Percentiles rank a stretch among this genome's conserved stretches.
phyloP scores from a whole-genome alignment of 306 rosid genomes.

The Castanospermum australe region DNA sequence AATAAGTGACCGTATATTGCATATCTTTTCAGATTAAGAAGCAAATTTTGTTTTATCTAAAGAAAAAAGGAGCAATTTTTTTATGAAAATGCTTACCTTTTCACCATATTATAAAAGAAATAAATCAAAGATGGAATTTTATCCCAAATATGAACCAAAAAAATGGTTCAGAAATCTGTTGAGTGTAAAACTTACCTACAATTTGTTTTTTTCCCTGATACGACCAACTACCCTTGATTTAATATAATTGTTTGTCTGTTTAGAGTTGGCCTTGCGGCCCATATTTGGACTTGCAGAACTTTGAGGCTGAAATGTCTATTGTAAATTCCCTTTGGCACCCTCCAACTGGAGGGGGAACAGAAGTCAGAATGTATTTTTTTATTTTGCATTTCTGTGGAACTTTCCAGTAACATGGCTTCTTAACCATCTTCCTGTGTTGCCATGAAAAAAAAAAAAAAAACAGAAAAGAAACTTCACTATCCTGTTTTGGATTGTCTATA shows the following conservation, averaged over 20 bases:
- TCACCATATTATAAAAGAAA: background rate
- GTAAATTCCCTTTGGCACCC: background rate
- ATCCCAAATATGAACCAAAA: background rate
- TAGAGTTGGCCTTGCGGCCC: background rate
- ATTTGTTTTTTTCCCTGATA: background rate
- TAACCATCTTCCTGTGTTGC: background rate
- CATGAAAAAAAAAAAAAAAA: background rate
- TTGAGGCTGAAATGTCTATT: background rate
- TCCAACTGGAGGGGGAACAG: background rate
- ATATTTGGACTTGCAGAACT: background rate
- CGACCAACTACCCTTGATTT: background rate
- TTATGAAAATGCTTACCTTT: background rate
- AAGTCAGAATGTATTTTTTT: background rate
- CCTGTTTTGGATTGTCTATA: slow-evolving; percentile 13
- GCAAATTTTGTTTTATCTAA: background rate
- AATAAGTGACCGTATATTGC: background rate
- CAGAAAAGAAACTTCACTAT: no score
- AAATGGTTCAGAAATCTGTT: background rate
- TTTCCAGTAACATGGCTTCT: background rate
- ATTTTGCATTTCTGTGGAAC: background rate
- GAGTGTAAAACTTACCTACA: background rate
- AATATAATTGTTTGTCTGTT: background rate
- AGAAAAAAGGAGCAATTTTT: background rate
- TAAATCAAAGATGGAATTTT: background rate
- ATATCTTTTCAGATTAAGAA: background rate